phyloP scores from a whole-genome alignment of 164 flowering plant genomes.

The Tetracentron sinense region DNA sequence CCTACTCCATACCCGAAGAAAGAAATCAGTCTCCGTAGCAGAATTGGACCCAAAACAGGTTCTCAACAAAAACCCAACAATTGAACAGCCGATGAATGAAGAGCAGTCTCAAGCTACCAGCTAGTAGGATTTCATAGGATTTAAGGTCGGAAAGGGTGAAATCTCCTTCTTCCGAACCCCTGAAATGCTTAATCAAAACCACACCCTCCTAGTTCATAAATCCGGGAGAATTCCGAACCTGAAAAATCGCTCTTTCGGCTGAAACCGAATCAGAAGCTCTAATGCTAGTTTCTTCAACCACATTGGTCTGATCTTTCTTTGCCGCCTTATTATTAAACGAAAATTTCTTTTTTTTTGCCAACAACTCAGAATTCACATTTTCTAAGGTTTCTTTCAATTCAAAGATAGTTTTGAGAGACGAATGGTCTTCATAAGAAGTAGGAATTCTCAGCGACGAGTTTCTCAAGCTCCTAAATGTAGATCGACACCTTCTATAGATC shows the following conservation, averaged over 20 bases:
- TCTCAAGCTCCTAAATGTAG: conserved; percentile 60
- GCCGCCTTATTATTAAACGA: conserved; percentile 53
- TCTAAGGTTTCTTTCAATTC: conserved; percentile 59
- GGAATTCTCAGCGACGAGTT: conserved; percentile 76
- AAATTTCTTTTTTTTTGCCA: conserved; percentile 82
- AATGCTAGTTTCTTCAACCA: conserved; percentile 2
- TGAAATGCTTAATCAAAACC: conserved; percentile 43
- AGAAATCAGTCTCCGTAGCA: conserved; percentile 66
- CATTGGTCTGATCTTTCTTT: conserved; percentile 23
- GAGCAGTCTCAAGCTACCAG: conserved; percentile 53
- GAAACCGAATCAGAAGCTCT: conserved; percentile 1
- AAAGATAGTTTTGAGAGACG: conserved; percentile 59
- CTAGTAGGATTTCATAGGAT: conserved; percentile 62
- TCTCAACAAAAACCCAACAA: conserved; percentile 70
- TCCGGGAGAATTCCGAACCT: conserved; percentile 54
- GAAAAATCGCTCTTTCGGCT: conserved; percentile 11
- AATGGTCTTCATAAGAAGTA: conserved; percentile 81
- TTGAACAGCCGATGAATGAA: conserved; percentile 55
- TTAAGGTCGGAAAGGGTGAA: conserved; percentile 63
- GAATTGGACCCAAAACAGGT: conserved; percentile 68
- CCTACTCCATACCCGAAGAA: conserved; percentile 75
- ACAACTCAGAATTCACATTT: conserved; percentile 29
- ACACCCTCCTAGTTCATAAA: conserved; percentile 42
- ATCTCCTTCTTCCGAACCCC: conserved; percentile 48
- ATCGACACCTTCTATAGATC: conserved; percentile 41